Percentiles rank a stretch among this genome's conserved stretches.
phyloP scores from a whole-genome alignment of 208 protist genomes.

The Phytomonas francai region DNA sequence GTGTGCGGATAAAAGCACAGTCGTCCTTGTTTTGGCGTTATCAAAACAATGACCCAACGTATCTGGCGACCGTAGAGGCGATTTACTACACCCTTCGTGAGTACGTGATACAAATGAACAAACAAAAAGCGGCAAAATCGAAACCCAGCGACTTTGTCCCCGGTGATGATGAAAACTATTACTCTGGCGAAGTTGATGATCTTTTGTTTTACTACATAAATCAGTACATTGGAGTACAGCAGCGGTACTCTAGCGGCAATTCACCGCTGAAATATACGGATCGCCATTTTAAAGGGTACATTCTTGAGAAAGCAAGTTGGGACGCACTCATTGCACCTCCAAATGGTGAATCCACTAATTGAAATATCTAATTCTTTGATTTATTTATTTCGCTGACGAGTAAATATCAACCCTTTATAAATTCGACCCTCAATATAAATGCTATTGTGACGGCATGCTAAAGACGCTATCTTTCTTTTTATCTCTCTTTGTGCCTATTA shows the following conservation, averaged over 20 bases:
- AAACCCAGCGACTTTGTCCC: background rate
- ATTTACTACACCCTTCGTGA: constrained; percentile 93
- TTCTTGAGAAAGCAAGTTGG: constrained; percentile 59
- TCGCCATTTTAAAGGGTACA: constrained; percentile 81
- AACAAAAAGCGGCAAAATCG: constrained; percentile 12
- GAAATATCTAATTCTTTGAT: constrained; percentile 2
- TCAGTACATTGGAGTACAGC: constrained; percentile 91
- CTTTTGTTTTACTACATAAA: constrained; percentile 94
- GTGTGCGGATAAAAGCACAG: constrained; percentile 75
- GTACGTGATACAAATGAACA: constrained; percentile 68
- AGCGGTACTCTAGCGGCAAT: constrained; percentile 51
- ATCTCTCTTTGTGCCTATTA: background rate
- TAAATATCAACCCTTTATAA: constrained; percentile 2
- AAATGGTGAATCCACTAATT: background rate
- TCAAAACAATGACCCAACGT: constrained; percentile 87
- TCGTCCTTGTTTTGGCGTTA: constrained; percentile 93
- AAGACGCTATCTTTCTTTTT: background rate
- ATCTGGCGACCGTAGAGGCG: constrained; percentile 92
- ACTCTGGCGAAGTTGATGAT: constrained; percentile 91
- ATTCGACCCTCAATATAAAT: background rate
- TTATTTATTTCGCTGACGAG: background rate
- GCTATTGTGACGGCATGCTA: background rate
- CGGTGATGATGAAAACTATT: constrained; percentile 22
- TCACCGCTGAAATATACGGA: constrained; percentile 51
- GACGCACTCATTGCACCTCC: constrained; percentile 45